These are phyloP conservation scores for Circinella minor DNA, from an alignment of 371 early-diverging fungal genomes.

Conservation along the genomic window DNA sequence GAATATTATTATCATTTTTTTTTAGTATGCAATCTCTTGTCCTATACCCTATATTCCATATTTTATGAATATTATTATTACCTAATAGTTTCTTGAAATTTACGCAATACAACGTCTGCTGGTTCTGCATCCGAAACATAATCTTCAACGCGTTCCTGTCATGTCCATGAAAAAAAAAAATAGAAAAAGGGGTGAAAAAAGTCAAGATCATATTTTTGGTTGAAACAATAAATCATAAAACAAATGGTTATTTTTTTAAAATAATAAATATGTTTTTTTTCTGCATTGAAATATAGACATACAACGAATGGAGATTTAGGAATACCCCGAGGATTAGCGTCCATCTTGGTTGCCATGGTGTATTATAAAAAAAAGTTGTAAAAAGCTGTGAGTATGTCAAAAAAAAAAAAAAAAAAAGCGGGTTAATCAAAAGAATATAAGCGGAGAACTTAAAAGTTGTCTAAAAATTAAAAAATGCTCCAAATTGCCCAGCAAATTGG, in stretches of 20 bases:
- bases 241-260: too few species aligned
- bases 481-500: too few species aligned
- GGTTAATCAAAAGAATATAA: too few species aligned
- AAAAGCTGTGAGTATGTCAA: background rate
- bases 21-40: too few species aligned
- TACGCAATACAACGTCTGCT: constrained; percentile 83
- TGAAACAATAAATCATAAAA: too few species aligned
- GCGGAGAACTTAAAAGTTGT: background rate
- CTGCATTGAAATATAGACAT: constrained; percentile 18
- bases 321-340: constrained; percentile 91
- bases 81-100: constrained; percentile 93
- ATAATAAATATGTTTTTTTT: background rate
- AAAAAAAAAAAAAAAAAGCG: too few species aligned
- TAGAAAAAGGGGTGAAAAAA: too few species aligned
- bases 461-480: background rate
- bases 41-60: background rate
- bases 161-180: constrained; percentile 7
- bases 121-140: constrained; percentile 76
- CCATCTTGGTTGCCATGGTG: constrained; percentile 43
- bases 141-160: constrained; percentile 87
- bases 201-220: too few species aligned
- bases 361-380: background rate
- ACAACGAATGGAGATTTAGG: constrained; percentile 96
- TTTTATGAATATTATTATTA: constrained; percentile 24
- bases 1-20: background rate